Evolutionary conservation across 495 filamentous ascomycete genomes (phyloP).

Genomic region (Xylaria cubensis): DNA sequence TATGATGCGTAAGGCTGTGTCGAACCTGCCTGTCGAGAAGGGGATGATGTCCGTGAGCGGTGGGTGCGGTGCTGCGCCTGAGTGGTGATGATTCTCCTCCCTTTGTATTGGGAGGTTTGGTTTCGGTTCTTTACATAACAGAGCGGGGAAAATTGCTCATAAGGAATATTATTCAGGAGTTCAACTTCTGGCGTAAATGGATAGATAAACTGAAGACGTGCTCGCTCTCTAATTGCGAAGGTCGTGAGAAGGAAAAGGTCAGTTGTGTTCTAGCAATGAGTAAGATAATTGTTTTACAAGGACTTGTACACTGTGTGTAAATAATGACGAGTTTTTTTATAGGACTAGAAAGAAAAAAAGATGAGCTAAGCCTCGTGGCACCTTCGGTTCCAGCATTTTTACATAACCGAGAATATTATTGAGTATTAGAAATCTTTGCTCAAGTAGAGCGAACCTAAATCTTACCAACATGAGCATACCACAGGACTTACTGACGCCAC

Average conservation of each 20-base stretch:
- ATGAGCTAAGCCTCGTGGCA: background rate
- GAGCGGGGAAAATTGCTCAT: background rate
- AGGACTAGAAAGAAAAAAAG: background rate
- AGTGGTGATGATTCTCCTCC: constrained; percentile 63
- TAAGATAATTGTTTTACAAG: too few relatives aligned
- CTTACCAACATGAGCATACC: background rate
- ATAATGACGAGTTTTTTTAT: too few relatives aligned
- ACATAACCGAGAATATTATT: background rate
- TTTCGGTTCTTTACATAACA: background rate
- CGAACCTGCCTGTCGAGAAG: background rate
- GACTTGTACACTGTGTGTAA: background rate
- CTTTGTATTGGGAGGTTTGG: background rate
- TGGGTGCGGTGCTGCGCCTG: constrained; percentile 63
- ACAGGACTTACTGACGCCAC: background rate
- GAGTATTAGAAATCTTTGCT: background rate
- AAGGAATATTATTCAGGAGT: background rate
- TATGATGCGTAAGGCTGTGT: background rate
- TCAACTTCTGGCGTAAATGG: background rate
- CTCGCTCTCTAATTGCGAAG: background rate
- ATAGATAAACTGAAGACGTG: background rate
- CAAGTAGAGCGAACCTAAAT: background rate
- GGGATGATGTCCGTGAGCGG: constrained; percentile 52
- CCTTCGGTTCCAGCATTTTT: background rate
- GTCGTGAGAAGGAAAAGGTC: background rate
- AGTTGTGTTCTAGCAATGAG: background rate